Percentiles rank a stretch among this genome's conserved stretches.
Conservation (phyloP, 345 rosid genomes). For the Dovyalis caffra region DNA sequence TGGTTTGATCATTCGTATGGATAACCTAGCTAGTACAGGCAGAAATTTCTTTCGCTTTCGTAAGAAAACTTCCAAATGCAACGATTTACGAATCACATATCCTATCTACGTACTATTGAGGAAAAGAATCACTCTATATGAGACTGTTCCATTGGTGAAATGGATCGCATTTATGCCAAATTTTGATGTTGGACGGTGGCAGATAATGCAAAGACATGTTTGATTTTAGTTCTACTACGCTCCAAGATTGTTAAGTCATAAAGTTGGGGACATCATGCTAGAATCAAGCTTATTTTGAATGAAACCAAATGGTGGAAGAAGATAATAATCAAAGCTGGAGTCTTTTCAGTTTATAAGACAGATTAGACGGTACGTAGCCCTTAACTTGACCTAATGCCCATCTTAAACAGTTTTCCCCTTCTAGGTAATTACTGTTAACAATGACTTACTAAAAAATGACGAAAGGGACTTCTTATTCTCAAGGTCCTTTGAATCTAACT, state of each 20-base stretch:
- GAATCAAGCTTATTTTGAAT: background rate
- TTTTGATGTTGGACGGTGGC: background rate
- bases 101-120: background rate
- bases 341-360: background rate
- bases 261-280: slow-evolving; percentile 13
- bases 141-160: background rate
- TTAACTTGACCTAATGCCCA: background rate
- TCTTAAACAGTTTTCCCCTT: background rate
- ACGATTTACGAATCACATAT: background rate
- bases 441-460: background rate
- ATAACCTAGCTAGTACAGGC: too few species aligned
- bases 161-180: background rate
- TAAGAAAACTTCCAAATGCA: background rate
- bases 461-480: background rate
- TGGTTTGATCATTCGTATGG: too few species aligned
- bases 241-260: background rate
- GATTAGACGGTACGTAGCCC: background rate
- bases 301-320: background rate
- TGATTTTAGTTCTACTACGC: background rate
- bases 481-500: too few species aligned
- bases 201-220: background rate
- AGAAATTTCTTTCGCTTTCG: too few species aligned
- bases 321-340: background rate
- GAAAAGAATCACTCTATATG: background rate
- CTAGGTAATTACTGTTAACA: too few species aligned